These are phyloP conservation scores for Bruguiera hainesii DNA, from an alignment of 441 rosid genomes.

Conservation along the genomic window DNA sequence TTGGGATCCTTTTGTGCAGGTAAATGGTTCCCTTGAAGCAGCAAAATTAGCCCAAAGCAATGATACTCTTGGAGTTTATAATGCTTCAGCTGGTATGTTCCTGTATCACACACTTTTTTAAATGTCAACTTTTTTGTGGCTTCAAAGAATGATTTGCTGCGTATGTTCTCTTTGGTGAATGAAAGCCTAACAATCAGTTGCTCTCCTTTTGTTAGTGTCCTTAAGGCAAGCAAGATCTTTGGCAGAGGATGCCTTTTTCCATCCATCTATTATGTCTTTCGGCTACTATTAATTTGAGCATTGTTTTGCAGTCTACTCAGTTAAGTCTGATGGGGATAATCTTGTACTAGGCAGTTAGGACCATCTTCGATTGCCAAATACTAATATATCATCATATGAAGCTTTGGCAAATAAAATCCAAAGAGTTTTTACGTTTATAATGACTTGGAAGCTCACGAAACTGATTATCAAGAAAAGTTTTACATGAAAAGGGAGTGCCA, in stretches of 20 bases:
- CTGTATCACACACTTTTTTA: background rate
- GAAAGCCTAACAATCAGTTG: slow-evolving; percentile 16
- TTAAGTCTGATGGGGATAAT: slow-evolving; percentile 23
- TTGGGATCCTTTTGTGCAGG: slow-evolving; percentile 40
- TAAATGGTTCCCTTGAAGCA: slow-evolving; percentile 75
- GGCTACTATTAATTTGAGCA: slow-evolving; percentile 97
- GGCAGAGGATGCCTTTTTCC: slow-evolving; percentile 94
- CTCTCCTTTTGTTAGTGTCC: slow-evolving; percentile 43
- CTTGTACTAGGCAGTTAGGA: background rate
- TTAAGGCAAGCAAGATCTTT: slow-evolving; percentile 84
- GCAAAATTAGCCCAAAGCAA: slow-evolving; percentile 68
- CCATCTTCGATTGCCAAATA: too few species aligned
- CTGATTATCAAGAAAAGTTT: too few species aligned
- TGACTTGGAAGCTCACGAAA: too few species aligned
- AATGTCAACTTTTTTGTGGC: background rate
- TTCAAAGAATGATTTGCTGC: slow-evolving; percentile 7
- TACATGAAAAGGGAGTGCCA: too few species aligned
- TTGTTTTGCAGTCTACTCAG: slow-evolving; percentile 95
- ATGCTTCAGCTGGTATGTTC: slow-evolving; percentile 71
- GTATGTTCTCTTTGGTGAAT: slow-evolving; percentile 3
- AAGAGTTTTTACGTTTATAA: too few species aligned
- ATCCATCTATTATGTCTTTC: slow-evolving; percentile 90
- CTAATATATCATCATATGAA: too few species aligned
- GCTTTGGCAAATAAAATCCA: too few species aligned
- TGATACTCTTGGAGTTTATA: slow-evolving; percentile 65